Conservation (phyloP, 441 rosid genomes). For the Euphorbia schlechtendalii region DNA sequence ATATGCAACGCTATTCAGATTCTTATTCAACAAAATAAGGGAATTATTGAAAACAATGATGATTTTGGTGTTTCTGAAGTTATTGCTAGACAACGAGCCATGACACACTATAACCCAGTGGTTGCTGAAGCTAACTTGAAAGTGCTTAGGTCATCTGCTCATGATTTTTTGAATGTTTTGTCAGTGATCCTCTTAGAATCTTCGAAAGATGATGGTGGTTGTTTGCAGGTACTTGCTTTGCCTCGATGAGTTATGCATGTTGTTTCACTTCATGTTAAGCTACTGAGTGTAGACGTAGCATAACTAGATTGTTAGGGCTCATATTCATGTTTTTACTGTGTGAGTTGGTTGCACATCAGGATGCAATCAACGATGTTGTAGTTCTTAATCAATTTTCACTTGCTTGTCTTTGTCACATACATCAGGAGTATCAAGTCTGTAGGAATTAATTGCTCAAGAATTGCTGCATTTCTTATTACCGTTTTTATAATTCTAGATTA, state of each 20-base stretch:
- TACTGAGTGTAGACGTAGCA: no score
- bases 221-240: conserved; percentile 55
- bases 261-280: no score
- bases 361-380: background rate
- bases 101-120: conserved; percentile 43
- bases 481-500: no score
- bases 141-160: conserved; percentile 50
- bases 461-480: no score
- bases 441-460: no score
- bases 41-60: conserved; percentile 35
- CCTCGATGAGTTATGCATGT: background rate
- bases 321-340: background rate
- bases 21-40: conserved; percentile 68
- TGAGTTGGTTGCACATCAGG: background rate
- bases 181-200: conserved; percentile 58
- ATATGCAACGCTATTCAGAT: conserved; percentile 72
- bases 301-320: background rate
- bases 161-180: conserved; percentile 52
- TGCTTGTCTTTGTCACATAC: background rate
- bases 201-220: conserved; percentile 76
- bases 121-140: conserved; percentile 55
- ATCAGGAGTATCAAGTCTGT: no score
- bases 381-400: background rate
- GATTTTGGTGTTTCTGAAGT: conserved; percentile 28
- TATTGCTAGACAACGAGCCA: conserved; percentile 44